Conservation (phyloP, 305 asterid species). For the Fraxinus sp. region DNA sequence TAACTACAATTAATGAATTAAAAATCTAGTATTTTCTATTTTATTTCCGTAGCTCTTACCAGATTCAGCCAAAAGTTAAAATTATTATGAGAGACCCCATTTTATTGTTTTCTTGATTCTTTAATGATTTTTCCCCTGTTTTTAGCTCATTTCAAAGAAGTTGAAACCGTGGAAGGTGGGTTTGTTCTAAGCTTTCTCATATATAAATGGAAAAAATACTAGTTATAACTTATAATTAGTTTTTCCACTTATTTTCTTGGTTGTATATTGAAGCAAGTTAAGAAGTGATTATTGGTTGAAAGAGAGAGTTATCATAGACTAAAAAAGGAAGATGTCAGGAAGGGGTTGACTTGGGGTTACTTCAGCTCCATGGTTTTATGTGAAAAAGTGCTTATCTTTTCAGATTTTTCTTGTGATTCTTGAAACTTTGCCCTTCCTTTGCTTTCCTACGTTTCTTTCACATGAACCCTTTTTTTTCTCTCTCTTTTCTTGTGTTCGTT, state of each 20-base stretch:
- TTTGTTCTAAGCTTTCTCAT: slow-evolving; percentile 10
- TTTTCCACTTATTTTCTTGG: slow-evolving; percentile 24
- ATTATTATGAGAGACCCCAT: not conserved
- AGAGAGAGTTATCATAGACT: slow-evolving; percentile 37
- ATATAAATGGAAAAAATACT: slow-evolving; percentile 10
- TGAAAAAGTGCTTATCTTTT: slow-evolving; percentile 44
- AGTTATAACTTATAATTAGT: slow-evolving; percentile 12
- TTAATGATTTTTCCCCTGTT: slow-evolving; percentile 13
- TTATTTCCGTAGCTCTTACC: slow-evolving; percentile 29
- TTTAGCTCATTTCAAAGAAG: slow-evolving; percentile 33
- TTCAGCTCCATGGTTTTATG: slow-evolving; percentile 75
- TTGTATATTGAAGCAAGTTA: slow-evolving; percentile 26
- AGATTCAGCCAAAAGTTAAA: not conserved
- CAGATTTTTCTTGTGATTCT: slow-evolving; percentile 74
- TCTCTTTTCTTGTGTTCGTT: slow-evolving; percentile 37
- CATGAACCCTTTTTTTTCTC: slow-evolving; percentile 32
- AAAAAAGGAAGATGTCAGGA: slow-evolving; percentile 36
- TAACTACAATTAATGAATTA: slow-evolving; percentile 4
- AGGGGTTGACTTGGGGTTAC: slow-evolving; percentile 62
- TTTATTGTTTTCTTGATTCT: slow-evolving; percentile 30
- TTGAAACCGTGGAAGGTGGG: slow-evolving; percentile 25
- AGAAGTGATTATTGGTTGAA: slow-evolving; percentile 49
- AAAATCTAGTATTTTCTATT: slow-evolving; percentile 14
- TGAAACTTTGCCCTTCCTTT: slow-evolving; percentile 31
- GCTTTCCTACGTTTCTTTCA: slow-evolving; percentile 39